phyloP scores from a whole-genome alignment of 2,329 filamentous ascomycete species.

The Fusarium veterinarium region DNA sequence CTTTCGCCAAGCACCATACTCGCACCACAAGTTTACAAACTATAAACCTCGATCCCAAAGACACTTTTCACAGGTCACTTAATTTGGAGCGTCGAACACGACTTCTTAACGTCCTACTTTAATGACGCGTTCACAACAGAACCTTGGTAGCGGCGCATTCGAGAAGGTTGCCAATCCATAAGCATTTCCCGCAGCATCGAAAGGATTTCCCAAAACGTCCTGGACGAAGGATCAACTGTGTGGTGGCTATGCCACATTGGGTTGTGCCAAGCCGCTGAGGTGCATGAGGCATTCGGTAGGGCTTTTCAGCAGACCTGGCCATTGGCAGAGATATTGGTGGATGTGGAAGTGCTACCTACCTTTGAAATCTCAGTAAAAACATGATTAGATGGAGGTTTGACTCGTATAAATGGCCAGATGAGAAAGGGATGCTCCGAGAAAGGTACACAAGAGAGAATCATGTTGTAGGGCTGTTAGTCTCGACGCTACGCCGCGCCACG shows the following conservation, averaged over 20 bases:
- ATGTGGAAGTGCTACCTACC: fast-evolving
- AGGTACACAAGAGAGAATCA: not conserved
- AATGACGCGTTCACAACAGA: not conserved
- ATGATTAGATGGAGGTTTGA: no score
- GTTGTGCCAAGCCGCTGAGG: not conserved
- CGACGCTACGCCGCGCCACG: no score
- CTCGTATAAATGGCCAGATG: no score
- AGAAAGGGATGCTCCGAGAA: not conserved
- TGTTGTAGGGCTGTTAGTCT: not conserved
- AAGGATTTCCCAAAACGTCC: not conserved
- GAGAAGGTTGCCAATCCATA: not conserved
- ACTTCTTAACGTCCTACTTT: not conserved
- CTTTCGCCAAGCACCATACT: not conserved
- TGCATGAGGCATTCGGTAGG: not conserved
- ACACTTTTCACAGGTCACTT: fast-evolving
- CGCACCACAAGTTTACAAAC: no score
- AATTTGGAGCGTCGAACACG: not conserved
- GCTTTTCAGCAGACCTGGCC: not conserved
- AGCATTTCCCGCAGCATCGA: not conserved
- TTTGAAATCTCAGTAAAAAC: no score
- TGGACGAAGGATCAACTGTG: not conserved
- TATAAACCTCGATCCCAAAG: fast-evolving
- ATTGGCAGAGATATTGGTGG: no score
- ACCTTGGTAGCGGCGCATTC: not conserved
- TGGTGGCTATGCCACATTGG: not conserved